Base-by-base conservation (phyloP, 164 flowering plant genomes). In the Piper longum region DNA sequence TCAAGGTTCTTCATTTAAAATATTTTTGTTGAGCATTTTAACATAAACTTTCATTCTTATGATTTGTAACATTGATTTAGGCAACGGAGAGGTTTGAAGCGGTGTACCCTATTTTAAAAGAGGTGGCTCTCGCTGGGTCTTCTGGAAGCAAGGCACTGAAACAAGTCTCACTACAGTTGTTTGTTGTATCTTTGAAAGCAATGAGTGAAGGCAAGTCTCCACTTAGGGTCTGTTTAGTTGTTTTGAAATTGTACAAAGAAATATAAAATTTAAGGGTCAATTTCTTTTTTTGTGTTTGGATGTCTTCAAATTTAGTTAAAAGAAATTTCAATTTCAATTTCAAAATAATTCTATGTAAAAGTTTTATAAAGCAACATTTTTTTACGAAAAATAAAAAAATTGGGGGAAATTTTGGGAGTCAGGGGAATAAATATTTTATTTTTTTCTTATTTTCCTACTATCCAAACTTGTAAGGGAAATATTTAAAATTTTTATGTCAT, bases 71-170 rank as follows among this genome's bases (percentile, higher is more conserved):
- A 57, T 54, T 60, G 72, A 56, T 70, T 56, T 71, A 92, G 98
- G 96, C 96, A 44, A 89, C 96, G 59, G 98, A 92, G 67, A 85
- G 98, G 75, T 88, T 92, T 74, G 91, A 87, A 69, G 91, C 86
- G 40, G 64, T 81, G 19, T 92, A 89, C 72, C 98, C 96, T 42
- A 71, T 75, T 54, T 72, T 89, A 4, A 89, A 86, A 69, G 96
- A 89, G 71, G 79, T 92, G 48, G 84, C 97, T 36, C 87, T 92
- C 66, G 86, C 90, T 69, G 96, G 96, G 63, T 41, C 83, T 59
- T 76, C 84, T 63, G 96, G 96, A 71, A 88, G 89, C 76, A 89
- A 89, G 73, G 87, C 88, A 57, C 82, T 83, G 88, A 92, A 82
- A 64, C 96, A 86, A 79, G 81, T 78, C 55, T 72, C 90, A 6